Percentiles rank a stretch among this genome's conserved stretches.
Conservation (phyloP, 257 asterid genomes). For the Solanum pinnatisectum region DNA sequence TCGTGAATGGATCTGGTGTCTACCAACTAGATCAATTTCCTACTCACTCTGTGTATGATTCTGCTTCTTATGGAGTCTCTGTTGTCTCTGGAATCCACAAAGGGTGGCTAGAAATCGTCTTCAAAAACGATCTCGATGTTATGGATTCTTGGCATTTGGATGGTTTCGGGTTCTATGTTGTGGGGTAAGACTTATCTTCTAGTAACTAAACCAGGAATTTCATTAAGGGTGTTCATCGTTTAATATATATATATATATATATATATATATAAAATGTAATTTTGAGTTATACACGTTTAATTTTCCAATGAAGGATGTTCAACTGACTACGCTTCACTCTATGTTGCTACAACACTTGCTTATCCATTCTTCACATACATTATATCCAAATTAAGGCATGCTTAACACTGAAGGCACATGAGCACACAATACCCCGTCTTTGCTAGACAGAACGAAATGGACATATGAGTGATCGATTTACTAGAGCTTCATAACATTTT, state of each 20-base stretch:
- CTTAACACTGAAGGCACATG: not conserved
- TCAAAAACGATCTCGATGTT: slow-evolving; percentile 17
- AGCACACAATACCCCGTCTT: not conserved
- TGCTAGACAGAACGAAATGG: not conserved
- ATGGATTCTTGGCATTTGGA: slow-evolving; percentile 72
- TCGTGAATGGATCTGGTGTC: slow-evolving; percentile 45
- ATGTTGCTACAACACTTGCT: not conserved
- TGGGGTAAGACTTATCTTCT: slow-evolving; percentile 36
- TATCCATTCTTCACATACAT: not conserved
- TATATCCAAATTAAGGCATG: not conserved
- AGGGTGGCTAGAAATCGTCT: slow-evolving; percentile 57
- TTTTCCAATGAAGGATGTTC: not conserved
- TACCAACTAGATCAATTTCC: slow-evolving; percentile 50
- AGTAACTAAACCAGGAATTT: not conserved
- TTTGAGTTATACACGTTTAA: not conserved
- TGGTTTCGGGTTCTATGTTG: slow-evolving; percentile 49
- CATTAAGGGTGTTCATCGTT: not conserved
- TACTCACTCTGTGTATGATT: slow-evolving; percentile 6
- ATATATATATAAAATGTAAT: not conserved
- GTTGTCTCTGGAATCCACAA: slow-evolving; percentile 51
- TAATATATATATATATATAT: not conserved
- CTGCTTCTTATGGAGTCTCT: slow-evolving; percentile 22
- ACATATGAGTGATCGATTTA: not conserved
- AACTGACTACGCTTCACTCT: not conserved
- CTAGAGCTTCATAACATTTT: not conserved